These are phyloP conservation scores for Apiosordaria backusii DNA, from an alignment of 495 filamentous ascomycete species.

Conservation along the genomic window DNA sequence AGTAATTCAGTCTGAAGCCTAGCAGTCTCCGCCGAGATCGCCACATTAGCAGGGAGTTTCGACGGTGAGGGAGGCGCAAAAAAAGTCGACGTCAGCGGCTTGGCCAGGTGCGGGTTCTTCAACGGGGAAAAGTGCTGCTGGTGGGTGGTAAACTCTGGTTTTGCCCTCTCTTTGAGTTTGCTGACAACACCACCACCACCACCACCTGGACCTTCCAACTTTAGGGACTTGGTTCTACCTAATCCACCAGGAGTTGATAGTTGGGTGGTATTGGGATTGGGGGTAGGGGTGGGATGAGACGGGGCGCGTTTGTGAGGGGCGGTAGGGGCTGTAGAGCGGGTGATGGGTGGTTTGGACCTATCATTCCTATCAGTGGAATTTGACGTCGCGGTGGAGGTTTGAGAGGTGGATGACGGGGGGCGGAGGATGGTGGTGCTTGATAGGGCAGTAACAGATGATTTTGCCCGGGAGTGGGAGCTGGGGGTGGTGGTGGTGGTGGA, in stretches of 20 bases:
- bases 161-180: too few relatives aligned
- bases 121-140: slow-evolving; percentile 69
- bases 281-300: slow-evolving; percentile 7
- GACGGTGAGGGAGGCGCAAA: slow-evolving; percentile 51
- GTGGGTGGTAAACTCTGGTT: slow-evolving; percentile 58
- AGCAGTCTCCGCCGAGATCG: slow-evolving; percentile 56
- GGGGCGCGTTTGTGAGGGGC: slow-evolving; percentile 4
- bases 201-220: not conserved
- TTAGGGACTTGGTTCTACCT: slow-evolving; percentile 4
- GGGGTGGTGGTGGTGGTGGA: slow-evolving; percentile 3
- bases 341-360: slow-evolving; percentile 19
- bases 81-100: slow-evolving; percentile 53
- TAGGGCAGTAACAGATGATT: slow-evolving; percentile 42
- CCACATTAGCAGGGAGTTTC: slow-evolving; percentile 51
- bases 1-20: slow-evolving; percentile 68
- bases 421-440: slow-evolving; percentile 43
- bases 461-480: slow-evolving; percentile 29
- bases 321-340: slow-evolving; percentile 5
- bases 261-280: slow-evolving; percentile 7
- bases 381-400: slow-evolving; percentile 25
- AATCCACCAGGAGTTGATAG: slow-evolving; percentile 11
- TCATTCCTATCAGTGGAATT: slow-evolving; percentile 24
- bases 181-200: too few relatives aligned
- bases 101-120: slow-evolving; percentile 47
- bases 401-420: slow-evolving; percentile 34